Evolutionary conservation across 768 basidiomycete genomes (phyloP).

Genomic region (Rubroboletus pulcherrimus): DNA sequence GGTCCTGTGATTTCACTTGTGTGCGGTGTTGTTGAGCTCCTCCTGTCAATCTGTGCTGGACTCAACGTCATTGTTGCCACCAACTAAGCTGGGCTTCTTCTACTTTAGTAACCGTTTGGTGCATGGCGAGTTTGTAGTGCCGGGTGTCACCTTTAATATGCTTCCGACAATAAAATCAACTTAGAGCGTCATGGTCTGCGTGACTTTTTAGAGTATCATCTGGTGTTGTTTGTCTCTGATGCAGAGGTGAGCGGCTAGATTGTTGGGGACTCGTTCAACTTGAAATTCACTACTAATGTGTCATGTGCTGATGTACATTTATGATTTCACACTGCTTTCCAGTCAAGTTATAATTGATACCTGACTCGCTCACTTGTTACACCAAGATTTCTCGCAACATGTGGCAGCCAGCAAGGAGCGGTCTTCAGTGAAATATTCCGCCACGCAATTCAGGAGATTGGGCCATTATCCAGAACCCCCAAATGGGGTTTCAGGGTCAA

Average conservation of each 20-base stretch:
- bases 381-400: not conserved
- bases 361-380: not conserved
- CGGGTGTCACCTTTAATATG: slow-evolving; percentile 2
- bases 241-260: no score
- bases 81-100: not conserved
- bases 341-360: not conserved
- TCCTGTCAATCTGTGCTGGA: not conserved
- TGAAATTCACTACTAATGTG: no score
- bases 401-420: no score
- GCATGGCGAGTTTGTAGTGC: slow-evolving; percentile 12
- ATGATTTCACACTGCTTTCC: not conserved
- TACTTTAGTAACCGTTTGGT: not conserved
- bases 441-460: not conserved
- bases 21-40: not conserved
- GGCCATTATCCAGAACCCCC: not conserved
- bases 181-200: not conserved
- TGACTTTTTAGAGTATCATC: not conserved
- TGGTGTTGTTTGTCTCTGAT: not conserved
- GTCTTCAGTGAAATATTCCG: not conserved
- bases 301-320: not conserved
- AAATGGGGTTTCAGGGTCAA: not conserved
- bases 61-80: not conserved
- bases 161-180: not conserved
- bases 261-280: no score
- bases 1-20: slow-evolving; percentile 9